Conservation (phyloP, 2,329 filamentous ascomycete genomes). For the Calycina herbarum region DNA sequence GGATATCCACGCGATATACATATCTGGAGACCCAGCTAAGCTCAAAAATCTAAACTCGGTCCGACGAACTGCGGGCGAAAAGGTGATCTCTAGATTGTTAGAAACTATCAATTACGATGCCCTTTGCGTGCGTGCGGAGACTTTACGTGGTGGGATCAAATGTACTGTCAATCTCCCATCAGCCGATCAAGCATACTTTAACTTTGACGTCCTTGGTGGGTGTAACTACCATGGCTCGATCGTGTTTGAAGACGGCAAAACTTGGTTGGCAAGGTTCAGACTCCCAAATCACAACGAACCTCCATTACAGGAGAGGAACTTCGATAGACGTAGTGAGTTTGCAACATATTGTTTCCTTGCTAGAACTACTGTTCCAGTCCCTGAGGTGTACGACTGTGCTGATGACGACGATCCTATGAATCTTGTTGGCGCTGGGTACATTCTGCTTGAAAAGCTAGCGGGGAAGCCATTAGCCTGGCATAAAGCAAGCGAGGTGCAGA, state of each 20-base stretch:
- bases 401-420: background rate
- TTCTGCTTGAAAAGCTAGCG: constrained; percentile 38
- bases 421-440: constrained; percentile 32
- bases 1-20: constrained; percentile 12
- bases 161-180: constrained; percentile 14
- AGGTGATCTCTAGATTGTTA: constrained; percentile 14
- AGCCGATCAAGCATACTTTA: constrained; percentile 15
- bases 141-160: constrained; percentile 14
- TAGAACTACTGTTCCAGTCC: background rate
- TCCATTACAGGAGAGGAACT: constrained; percentile 12
- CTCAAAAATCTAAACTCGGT: constrained; percentile 13
- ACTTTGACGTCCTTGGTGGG: constrained; percentile 13
- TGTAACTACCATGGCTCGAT: constrained; percentile 9
- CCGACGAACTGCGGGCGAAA: constrained; percentile 12
- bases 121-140: constrained; percentile 12
- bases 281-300: constrained; percentile 13
- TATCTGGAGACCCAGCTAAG: constrained; percentile 12
- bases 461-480: constrained; percentile 19
- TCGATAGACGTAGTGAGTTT: constrained; percentile 13
- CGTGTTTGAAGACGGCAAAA: no score
- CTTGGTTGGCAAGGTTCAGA: no score
- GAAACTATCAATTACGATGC: constrained; percentile 14
- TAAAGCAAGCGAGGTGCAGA: background rate
- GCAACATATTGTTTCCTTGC: constrained; percentile 3
- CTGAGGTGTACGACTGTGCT: constrained; percentile 15